A percentile compares a stretch with the other conserved stretches of the same genome.
Conservation (phyloP, 192 early-diverging fungal species). For the Coemansia biformis region DNA sequence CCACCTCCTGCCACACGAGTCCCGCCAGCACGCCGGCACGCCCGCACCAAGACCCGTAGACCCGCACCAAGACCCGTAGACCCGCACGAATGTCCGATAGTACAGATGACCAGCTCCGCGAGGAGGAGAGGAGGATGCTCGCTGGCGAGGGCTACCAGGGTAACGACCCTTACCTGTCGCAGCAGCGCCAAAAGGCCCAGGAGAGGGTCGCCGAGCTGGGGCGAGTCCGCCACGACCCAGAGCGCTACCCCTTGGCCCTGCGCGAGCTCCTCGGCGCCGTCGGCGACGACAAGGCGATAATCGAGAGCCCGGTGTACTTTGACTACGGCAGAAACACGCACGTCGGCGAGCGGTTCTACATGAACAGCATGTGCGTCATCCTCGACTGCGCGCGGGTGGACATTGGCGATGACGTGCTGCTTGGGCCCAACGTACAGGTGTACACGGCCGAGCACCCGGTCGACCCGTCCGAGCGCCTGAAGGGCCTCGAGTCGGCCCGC, state of each 20-base stretch:
- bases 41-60: too few species aligned
- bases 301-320: slow-evolving; percentile 63
- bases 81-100: background rate
- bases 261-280: slow-evolving; percentile 54
- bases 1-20: too few species aligned
- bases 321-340: slow-evolving; percentile 79
- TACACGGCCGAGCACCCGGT: slow-evolving; percentile 71
- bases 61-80: too few species aligned
- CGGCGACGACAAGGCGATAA: slow-evolving; percentile 52
- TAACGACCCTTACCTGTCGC: slow-evolving; percentile 52
- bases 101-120: slow-evolving; percentile 8
- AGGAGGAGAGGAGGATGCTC: slow-evolving; percentile 64
- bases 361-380: slow-evolving; percentile 70
- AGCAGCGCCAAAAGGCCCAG: slow-evolving; percentile 21
- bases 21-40: too few species aligned
- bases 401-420: slow-evolving; percentile 67
- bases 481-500: slow-evolving; percentile 14
- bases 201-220: slow-evolving; percentile 27
- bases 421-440: slow-evolving; percentile 74
- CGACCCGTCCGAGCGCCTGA: slow-evolving; percentile 45
- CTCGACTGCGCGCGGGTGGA: slow-evolving; percentile 68
- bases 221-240: slow-evolving; percentile 22
- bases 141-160: slow-evolving; percentile 56
- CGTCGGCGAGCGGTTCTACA: slow-evolving; percentile 68
- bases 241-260: slow-evolving; percentile 19